These are phyloP conservation scores for Septoria linicola DNA, from an alignment of 2,329 filamentous ascomycete species.

Conservation along the genomic window DNA sequence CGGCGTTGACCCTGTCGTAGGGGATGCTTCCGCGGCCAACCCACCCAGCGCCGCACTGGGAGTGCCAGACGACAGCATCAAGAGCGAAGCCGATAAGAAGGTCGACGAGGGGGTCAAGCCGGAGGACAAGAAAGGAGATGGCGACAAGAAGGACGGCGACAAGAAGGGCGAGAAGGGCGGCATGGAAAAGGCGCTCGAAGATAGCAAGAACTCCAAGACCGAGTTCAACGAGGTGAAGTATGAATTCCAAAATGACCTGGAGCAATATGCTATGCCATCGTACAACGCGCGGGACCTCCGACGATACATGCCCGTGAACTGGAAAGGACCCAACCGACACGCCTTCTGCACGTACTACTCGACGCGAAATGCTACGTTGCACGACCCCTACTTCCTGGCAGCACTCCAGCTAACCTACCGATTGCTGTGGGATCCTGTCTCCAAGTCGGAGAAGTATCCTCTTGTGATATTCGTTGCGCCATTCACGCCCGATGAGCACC, in stretches of 20 bases:
- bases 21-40: conserved; percentile 15
- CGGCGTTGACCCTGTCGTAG: conserved; percentile 14
- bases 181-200: conserved; percentile 16
- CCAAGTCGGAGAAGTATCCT: conserved; percentile 25
- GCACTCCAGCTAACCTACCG: conserved; percentile 27
- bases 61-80: conserved; percentile 15
- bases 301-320: conserved; percentile 25
- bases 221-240: conserved; percentile 24
- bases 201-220: conserved; percentile 10
- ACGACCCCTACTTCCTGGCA: conserved; percentile 28
- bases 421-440: conserved; percentile 26
- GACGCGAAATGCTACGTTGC: conserved; percentile 23
- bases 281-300: conserved; percentile 16
- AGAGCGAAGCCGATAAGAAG: conserved; percentile 11
- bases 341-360: conserved; percentile 26
- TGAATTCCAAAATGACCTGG: conserved; percentile 20
- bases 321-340: conserved; percentile 22
- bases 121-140: conserved; percentile 11
- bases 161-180: conserved; percentile 10
- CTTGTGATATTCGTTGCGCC: conserved; percentile 28
- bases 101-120: conserved; percentile 10
- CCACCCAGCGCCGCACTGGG: conserved; percentile 18
- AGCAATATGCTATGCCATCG: conserved; percentile 13
- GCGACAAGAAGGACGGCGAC: conserved; percentile 8
- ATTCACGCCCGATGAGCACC: conserved; percentile 24